Conservation (phyloP, 768 basidiomycete species). For the Bullera alba region DNA sequence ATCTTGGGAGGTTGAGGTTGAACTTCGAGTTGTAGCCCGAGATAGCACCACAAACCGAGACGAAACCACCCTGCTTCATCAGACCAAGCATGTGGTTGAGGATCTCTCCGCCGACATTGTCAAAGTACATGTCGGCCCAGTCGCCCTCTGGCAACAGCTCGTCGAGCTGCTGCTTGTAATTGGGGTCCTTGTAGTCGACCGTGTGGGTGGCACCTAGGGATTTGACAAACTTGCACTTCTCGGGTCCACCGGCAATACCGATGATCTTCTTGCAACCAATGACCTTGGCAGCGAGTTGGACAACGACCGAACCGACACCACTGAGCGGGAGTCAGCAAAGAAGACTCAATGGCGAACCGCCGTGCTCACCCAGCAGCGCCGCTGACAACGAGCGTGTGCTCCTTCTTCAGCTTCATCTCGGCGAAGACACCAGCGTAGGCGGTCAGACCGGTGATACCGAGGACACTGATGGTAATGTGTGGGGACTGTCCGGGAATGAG, state of each 20-base stretch:
- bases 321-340: constrained; percentile 1
- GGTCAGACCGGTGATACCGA: constrained; percentile 32
- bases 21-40: constrained; percentile 14
- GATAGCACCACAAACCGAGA: constrained; percentile 25
- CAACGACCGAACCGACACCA: constrained; percentile 18
- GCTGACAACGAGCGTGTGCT: constrained; percentile 31
- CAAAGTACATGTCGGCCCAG: constrained; percentile 22
- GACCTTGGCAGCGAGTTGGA: constrained; percentile 41
- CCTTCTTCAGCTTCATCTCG: constrained; percentile 28
- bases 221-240: constrained; percentile 44
- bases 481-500: constrained; percentile 14
- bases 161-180: constrained; percentile 8
- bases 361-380: constrained; percentile 40
- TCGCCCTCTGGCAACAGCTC: constrained; percentile 14
- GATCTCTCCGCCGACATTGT: constrained; percentile 31
- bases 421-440: constrained; percentile 30
- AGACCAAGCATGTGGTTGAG: constrained; percentile 16
- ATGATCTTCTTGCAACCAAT: constrained; percentile 38
- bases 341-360: not conserved
- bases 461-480: constrained; percentile 10
- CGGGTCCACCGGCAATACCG: constrained; percentile 40
- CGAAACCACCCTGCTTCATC: constrained; percentile 13
- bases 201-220: constrained; percentile 42
- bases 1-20: constrained; percentile 14
- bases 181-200: constrained; percentile 40